Percentiles rank a stretch among this genome's conserved stretches.
These are phyloP conservation scores for Fusarium mundagurra DNA, from an alignment of 2,329 filamentous ascomycete species.

Conservation along the genomic window DNA sequence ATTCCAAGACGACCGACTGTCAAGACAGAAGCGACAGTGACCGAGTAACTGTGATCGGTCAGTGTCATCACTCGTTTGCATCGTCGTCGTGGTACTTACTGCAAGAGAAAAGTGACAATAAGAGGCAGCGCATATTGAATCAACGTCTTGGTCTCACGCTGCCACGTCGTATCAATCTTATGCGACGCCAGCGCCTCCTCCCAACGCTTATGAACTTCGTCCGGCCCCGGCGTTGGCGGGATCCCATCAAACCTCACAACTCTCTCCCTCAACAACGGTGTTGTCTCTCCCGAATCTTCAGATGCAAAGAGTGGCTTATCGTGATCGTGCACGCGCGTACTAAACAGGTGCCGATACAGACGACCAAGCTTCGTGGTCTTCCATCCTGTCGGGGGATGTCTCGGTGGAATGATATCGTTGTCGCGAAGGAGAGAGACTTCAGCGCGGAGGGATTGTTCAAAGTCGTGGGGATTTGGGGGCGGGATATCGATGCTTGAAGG, in stretches of 20 bases:
- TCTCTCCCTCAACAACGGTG: background rate
- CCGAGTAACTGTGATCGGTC: constrained; percentile 62
- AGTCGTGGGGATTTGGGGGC: constrained; percentile 31
- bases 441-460: constrained; percentile 31
- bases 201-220: constrained; percentile 59
- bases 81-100: constrained; percentile 44
- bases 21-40: constrained; percentile 79
- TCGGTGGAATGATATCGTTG: constrained; percentile 31
- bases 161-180: constrained; percentile 86
- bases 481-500: constrained; percentile 28
- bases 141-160: constrained; percentile 83
- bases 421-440: constrained; percentile 32
- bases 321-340: constrained; percentile 27
- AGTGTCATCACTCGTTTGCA: background rate
- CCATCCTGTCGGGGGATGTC: background rate
- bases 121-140: constrained; percentile 73
- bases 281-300: constrained; percentile 10
- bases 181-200: constrained; percentile 82
- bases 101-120: constrained; percentile 74
- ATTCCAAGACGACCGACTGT: constrained; percentile 78
- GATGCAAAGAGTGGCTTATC: background rate
- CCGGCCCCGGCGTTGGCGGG: constrained; percentile 16
- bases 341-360: constrained; percentile 26
- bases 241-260: constrained; percentile 4
- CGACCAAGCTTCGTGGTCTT: background rate